Evolutionary conservation across 2,329 filamentous ascomycete genomes (phyloP).

Genomic region (Microthyrium microscopicum): DNA sequence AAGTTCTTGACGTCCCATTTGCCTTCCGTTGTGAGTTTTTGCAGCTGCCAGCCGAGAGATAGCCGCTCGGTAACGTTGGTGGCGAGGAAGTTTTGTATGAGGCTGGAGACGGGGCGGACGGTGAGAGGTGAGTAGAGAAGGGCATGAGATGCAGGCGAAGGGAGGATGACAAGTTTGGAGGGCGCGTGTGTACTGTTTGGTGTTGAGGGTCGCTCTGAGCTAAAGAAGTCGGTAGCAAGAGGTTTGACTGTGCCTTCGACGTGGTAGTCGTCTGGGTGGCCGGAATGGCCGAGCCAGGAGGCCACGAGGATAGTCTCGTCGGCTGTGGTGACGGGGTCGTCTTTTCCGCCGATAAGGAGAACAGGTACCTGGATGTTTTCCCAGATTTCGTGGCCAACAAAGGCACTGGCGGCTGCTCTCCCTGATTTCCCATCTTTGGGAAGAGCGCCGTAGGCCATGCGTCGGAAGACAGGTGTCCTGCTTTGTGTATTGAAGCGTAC

Average conservation of each 20-base stretch:
- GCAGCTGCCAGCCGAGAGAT: constrained; percentile 76
- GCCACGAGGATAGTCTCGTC: constrained; percentile 54
- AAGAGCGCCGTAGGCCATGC: constrained; percentile 64
- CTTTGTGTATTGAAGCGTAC: constrained; percentile 69
- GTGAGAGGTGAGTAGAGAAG: constrained; percentile 65
- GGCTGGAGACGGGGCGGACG: constrained; percentile 59
- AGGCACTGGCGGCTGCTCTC: too few species aligned
- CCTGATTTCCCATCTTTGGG: too few species aligned
- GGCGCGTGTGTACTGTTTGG: constrained; percentile 22
- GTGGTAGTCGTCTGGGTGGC: neutral
- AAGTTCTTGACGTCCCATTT: constrained; percentile 99
- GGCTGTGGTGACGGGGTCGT: constrained; percentile 60
- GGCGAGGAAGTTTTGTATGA: constrained; percentile 69
- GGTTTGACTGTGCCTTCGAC: constrained; percentile 11
- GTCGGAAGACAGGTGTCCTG: constrained; percentile 62
- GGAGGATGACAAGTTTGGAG: constrained; percentile 54
- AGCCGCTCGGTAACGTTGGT: constrained; percentile 60
- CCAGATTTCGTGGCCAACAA: constrained; percentile 51
- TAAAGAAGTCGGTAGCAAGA: neutral
- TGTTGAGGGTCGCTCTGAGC: constrained; percentile 22
- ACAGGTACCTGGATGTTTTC: constrained; percentile 54
- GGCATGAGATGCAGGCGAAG: constrained; percentile 64
- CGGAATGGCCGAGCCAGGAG: constrained; percentile 21
- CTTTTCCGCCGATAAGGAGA: constrained; percentile 61
- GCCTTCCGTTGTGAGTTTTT: constrained; percentile 71